Evolutionary conservation across 75 land plant genomes (phyloP).

Genomic region (Picea glauca): DNA sequence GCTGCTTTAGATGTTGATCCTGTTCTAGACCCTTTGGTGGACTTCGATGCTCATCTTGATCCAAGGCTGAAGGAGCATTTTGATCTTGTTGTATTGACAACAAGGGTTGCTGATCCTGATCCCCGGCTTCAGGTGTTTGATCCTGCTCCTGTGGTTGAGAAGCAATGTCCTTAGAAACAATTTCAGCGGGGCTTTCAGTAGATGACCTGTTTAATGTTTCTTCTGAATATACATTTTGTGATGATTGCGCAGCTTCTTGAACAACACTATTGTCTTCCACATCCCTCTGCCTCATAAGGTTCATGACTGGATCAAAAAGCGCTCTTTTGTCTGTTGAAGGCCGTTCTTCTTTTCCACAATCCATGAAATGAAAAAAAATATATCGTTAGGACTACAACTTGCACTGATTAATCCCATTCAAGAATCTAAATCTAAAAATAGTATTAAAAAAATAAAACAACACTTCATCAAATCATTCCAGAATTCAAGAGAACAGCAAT

Average conservation of each 20-base stretch:
- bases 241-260: conserved; percentile 22
- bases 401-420: not conserved
- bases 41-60: conserved; percentile 9
- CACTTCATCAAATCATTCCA: not conserved
- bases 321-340: conserved; percentile 36
- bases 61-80: conserved; percentile 2
- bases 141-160: conserved; percentile 9
- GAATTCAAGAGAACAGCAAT: not conserved
- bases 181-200: not conserved
- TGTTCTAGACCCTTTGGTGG: not conserved
- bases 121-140: conserved; percentile 5
- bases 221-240: conserved; percentile 14
- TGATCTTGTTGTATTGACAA: not conserved
- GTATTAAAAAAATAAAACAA: not conserved
- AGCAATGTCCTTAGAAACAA: conserved; percentile 3
- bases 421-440: not conserved
- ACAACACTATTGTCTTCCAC: conserved; percentile 14
- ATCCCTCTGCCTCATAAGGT: conserved; percentile 51
- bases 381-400: not conserved
- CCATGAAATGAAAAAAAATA: not conserved
- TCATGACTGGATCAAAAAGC: conserved; percentile 47
- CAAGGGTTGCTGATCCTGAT: not conserved
- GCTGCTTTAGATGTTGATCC: not conserved
- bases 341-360: conserved; percentile 43
- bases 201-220: conserved; percentile 18